Percentiles rank a stretch among this genome's conserved stretches.
These are phyloP conservation scores for Diplogelasinospora grovesii DNA, from an alignment of 495 filamentous ascomycete species.

Conservation along the genomic window DNA sequence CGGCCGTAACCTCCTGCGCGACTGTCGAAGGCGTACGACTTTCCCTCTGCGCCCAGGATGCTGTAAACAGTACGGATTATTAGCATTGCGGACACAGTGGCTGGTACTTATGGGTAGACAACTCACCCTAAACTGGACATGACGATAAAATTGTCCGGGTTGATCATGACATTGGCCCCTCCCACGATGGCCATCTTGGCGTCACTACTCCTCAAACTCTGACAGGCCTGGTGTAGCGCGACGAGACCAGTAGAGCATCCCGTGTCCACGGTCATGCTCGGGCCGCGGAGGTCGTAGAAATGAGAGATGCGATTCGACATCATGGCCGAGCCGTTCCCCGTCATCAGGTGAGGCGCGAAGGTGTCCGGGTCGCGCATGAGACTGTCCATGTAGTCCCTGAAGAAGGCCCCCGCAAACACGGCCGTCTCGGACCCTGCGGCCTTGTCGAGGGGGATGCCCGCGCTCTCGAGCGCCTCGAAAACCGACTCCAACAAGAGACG, in stretches of 20 bases:
- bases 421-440: conserved; percentile 54
- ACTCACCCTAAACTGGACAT: background rate
- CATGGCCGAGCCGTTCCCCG: conserved; percentile 32
- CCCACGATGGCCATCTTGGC: conserved; percentile 30
- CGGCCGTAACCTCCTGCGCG: conserved; percentile 30
- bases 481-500: conserved; percentile 66
- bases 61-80: conserved; percentile 12
- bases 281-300: conserved; percentile 43
- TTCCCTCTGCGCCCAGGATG: conserved; percentile 17
- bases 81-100: too few relatives aligned
- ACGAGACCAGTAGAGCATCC: conserved; percentile 48
- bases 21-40: conserved; percentile 22
- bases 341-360: background rate
- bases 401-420: conserved; percentile 2
- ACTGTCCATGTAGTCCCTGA: background rate
- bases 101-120: too few relatives aligned
- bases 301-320: conserved; percentile 46
- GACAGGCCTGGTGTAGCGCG: conserved; percentile 45
- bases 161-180: conserved; percentile 22
- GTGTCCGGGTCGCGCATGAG: background rate
- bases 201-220: conserved; percentile 36
- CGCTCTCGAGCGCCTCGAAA: conserved; percentile 76
- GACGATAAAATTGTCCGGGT: conserved; percentile 17
- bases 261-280: conserved; percentile 44
- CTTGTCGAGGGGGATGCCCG: conserved; percentile 61